A percentile compares a stretch with the other conserved stretches of the same genome.
These are phyloP conservation scores for Garcileccinum viscosum DNA, from an alignment of 1,284 basidiomycete species.

Conservation along the genomic window DNA sequence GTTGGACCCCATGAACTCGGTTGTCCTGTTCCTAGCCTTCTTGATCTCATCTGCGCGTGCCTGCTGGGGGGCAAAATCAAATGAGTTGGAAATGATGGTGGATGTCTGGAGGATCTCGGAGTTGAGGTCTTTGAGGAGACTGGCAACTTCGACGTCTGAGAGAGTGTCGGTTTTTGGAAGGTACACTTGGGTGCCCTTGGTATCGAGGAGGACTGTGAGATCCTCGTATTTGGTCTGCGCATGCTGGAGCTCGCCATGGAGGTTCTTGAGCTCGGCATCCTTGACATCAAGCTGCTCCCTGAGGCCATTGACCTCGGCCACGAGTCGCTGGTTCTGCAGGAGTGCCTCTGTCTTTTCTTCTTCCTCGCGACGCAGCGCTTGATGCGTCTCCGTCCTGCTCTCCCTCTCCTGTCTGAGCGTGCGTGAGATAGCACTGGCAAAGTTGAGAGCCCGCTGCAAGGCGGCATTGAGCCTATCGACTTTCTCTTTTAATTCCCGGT, in stretches of 20 bases:
- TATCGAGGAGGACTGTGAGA: slow-evolving; percentile 46
- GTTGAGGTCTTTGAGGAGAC: slow-evolving; percentile 53
- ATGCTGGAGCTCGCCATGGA: slow-evolving; percentile 37
- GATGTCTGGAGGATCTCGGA: slow-evolving; percentile 56
- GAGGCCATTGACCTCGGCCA: slow-evolving; percentile 20
- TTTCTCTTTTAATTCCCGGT: slow-evolving; percentile 24
- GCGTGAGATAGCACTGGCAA: slow-evolving; percentile 15
- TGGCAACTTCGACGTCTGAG: slow-evolving; percentile 54
- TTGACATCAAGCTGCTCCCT: slow-evolving; percentile 32
- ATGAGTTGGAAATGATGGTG: slow-evolving; percentile 53
- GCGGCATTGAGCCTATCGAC: slow-evolving; percentile 12
- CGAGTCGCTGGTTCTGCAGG: slow-evolving; percentile 21
- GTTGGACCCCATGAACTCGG: slow-evolving; percentile 44
- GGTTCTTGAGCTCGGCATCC: slow-evolving; percentile 31
- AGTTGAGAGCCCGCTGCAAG: slow-evolving; percentile 13
- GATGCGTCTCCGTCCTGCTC: slow-evolving; percentile 11
- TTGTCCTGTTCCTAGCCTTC: slow-evolving; percentile 38
- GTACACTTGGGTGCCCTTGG: slow-evolving; percentile 51
- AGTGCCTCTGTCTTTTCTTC: slow-evolving; percentile 24
- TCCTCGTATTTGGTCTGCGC: slow-evolving; percentile 35
- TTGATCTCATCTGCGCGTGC: slow-evolving; percentile 37
- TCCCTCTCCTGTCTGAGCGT: slow-evolving; percentile 26
- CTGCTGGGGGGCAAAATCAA: slow-evolving; percentile 40
- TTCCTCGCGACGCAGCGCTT: slow-evolving; percentile 28
- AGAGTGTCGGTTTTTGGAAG: slow-evolving; percentile 52